Conservation (phyloP, 2,329 filamentous ascomycete genomes). For the Colletotrichum liriopes region DNA sequence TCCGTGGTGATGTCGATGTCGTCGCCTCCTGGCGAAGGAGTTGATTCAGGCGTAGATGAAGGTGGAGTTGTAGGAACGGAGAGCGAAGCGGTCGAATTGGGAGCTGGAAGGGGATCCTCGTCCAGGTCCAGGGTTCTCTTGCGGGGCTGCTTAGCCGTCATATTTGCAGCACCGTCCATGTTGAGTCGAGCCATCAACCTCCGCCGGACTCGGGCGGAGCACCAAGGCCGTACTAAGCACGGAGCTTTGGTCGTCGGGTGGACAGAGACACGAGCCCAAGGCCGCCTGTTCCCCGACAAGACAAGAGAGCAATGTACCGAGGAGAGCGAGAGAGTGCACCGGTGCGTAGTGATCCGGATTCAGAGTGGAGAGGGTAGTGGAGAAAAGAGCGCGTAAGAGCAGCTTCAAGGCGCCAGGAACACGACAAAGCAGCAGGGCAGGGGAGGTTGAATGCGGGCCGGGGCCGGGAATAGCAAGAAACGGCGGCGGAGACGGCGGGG, state of each 20-base stretch:
- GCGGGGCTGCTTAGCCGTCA: slow-evolving; percentile 8
- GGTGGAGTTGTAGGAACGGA: slow-evolving; percentile 18
- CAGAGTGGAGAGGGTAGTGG: slow-evolving; percentile 7
- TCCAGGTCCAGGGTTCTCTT: slow-evolving; percentile 25
- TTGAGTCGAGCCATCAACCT: not conserved
- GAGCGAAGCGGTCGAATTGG: slow-evolving; percentile 7
- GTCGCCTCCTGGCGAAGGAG: not conserved
- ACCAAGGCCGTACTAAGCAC: slow-evolving; percentile 9
- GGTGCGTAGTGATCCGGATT: not conserved
- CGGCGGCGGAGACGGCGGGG: slow-evolving; percentile 11
- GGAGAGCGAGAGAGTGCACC: slow-evolving; percentile 11
- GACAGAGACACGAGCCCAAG: slow-evolving; percentile 18
- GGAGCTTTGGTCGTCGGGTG: slow-evolving; percentile 15
- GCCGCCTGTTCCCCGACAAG: slow-evolving; percentile 4
- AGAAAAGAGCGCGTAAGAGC: not conserved
- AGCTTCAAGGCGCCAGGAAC: not conserved
- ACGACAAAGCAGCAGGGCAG: not conserved
- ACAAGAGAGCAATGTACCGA: not conserved
- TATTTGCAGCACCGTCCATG: slow-evolving; percentile 1
- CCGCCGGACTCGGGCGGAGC: slow-evolving; percentile 7
- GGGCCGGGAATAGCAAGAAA: not conserved
- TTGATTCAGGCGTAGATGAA: slow-evolving; percentile 7
- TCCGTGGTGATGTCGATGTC: not conserved
- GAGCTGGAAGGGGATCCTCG: slow-evolving; percentile 13
- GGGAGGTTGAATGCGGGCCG: slow-evolving; percentile 1